phyloP scores from a whole-genome alignment of 148 eudicot species.

The Fallopia convolvulus region DNA sequence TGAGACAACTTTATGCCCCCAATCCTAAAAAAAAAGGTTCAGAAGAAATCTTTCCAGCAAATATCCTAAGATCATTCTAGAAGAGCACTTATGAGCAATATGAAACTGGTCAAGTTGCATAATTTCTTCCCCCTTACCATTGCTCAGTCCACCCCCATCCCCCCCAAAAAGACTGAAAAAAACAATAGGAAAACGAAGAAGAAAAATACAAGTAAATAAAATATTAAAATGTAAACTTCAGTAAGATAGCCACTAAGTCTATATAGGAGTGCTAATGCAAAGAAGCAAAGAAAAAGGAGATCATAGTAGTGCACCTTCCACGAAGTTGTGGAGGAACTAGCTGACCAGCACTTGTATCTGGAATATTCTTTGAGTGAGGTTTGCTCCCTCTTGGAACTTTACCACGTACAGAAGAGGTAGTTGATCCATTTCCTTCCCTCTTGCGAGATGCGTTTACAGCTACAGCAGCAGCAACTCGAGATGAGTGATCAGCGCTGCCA shows the following conservation, averaged over 20 bases:
- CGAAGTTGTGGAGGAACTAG: constrained; percentile 84
- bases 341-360: constrained; percentile 51
- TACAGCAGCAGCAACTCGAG: constrained; percentile 84
- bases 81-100: not conserved
- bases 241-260: not conserved
- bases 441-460: constrained; percentile 72
- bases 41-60: not conserved
- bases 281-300: not conserved
- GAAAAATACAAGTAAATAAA: not conserved
- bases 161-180: not conserved
- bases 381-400: constrained; percentile 69
- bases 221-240: not conserved
- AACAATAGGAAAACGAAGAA: not conserved
- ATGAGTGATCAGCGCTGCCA: constrained; percentile 55
- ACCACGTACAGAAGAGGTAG: constrained; percentile 32
- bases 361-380: constrained; percentile 61
- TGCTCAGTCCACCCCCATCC: too few relatives aligned
- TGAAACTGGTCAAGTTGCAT: not conserved
- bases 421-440: constrained; percentile 49
- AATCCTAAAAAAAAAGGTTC: not conserved
- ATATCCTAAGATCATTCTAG: not conserved
- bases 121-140: not conserved
- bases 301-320: constrained; percentile 54
- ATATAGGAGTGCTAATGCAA: not conserved
- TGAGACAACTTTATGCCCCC: too few relatives aligned